phyloP scores from a whole-genome alignment of 371 early-diverging fungal species.

The Mucor velutinosus region DNA sequence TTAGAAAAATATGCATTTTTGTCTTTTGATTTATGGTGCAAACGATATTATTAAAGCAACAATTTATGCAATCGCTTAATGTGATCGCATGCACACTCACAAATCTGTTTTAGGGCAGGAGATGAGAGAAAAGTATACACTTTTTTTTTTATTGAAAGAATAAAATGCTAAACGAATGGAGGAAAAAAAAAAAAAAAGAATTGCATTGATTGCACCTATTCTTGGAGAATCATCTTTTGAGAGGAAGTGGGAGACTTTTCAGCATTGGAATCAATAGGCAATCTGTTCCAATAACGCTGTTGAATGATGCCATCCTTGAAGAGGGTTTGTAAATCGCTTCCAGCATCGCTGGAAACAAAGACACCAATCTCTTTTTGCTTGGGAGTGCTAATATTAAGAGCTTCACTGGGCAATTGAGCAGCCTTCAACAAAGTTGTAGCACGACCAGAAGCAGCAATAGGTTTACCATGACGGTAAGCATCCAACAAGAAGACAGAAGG shows the following conservation, averaged over 20 bases:
- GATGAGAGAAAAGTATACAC: neutral
- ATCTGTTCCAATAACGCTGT: conserved; percentile 44
- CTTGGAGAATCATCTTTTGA: neutral
- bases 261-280: conserved; percentile 32
- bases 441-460: conserved; percentile 34
- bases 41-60: too few relatives aligned
- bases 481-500: conserved; percentile 35
- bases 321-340: neutral
- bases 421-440: conserved; percentile 26
- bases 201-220: neutral
- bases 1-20: neutral
- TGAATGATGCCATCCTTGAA: conserved; percentile 30
- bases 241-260: neutral
- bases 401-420: neutral
- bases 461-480: conserved; percentile 43
- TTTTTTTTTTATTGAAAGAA: neutral
- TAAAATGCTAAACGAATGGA: too few relatives aligned
- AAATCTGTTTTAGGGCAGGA: neutral
- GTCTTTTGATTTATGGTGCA: too few relatives aligned
- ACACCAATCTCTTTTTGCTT: neutral
- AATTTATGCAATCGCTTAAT: too few relatives aligned
- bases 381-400: neutral
- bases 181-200: neutral
- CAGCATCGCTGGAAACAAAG: neutral
- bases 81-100: too few relatives aligned